Conservation (phyloP, 768 basidiomycete genomes). For the Zangia roseola region DNA sequence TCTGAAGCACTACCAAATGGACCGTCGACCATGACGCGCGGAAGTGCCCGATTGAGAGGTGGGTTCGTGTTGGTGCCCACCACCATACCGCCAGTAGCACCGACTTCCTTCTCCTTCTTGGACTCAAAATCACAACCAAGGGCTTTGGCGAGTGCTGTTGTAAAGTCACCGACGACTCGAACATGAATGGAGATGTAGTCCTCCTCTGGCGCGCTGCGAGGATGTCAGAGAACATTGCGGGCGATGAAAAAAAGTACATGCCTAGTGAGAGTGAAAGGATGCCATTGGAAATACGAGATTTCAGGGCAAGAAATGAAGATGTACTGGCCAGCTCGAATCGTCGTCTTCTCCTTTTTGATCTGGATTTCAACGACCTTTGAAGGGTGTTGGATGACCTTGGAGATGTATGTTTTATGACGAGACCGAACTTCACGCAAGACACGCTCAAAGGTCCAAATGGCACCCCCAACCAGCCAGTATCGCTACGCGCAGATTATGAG, state of each 20-base stretch:
- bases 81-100: conserved; percentile 53
- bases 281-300: conserved; percentile 95
- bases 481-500: conserved; percentile 44
- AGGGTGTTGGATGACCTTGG: conserved; percentile 94
- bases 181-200: conserved; percentile 95
- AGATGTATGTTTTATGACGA: conserved; percentile 88
- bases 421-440: conserved; percentile 90
- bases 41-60: conserved; percentile 70
- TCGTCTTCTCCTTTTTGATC: conserved; percentile 94
- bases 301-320: conserved; percentile 91
- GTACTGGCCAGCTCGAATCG: conserved; percentile 84
- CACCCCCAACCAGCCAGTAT: conserved; percentile 86
- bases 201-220: conserved; percentile 81
- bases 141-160: conserved; percentile 71
- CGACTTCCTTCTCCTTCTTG: conserved; percentile 46
- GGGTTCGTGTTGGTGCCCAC: conserved; percentile 56
- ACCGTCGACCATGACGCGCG: conserved; percentile 94
- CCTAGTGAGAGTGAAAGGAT: conserved; percentile 94
- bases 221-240: background rate
- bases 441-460: conserved; percentile 85
- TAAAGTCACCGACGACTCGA: conserved; percentile 91
- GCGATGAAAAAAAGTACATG: conserved; percentile 3
- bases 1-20: conserved; percentile 93
- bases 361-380: conserved; percentile 93
- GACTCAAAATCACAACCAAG: conserved; percentile 81